Evolutionary conservation across 805 yeast species (phyloP), one percentile per base, ranked within the genome.

Genomic region (Candida jianshihensis): DNA sequence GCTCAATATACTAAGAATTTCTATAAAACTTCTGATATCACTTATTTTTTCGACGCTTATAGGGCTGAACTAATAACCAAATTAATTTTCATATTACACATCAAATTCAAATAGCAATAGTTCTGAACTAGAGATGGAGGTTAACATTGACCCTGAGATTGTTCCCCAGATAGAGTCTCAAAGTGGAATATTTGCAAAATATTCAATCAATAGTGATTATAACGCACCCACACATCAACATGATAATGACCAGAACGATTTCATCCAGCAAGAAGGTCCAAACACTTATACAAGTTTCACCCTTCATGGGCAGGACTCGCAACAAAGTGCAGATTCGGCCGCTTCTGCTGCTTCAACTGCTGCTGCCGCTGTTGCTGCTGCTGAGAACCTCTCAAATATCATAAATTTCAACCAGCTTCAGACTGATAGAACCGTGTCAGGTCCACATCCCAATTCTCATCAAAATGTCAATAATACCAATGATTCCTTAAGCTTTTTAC

Each of bases 331-430:
- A 18, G 36, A 35, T 8, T 36, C 26, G 16, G 39, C 39, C 15
- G 34, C 22, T 18, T 22, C 33, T 9, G 26, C 28, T 17, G 25
- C 31, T 18, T 8, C 38, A 14, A 20, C 38, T 6, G 39, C 38
- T 4, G 36, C 42, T 14, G 42, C 40, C 7, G 48, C 47, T 10
- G 49, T 40, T 17, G 51, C 51, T 13, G 52, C 53, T 6, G 50
- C 48, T 21, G 51, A 53, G 4, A 47, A 47, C 30, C 31, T 51
- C 26, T 47, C 56, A 12, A 50, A 43, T 27, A 45, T 53, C 31
- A 46, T 53, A 31, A 48, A 47, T 30, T 53, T 53, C 39, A 45
- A 46, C 49, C 36, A 48, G 43, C 31, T 53, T 49, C 40, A 45
- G 43, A 20, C 34, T 37, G 16, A 31, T 43, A 32, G 48, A 43